phyloP scores from a whole-genome alignment of 139 green algal genomes.

The Closterium sp. region DNA sequence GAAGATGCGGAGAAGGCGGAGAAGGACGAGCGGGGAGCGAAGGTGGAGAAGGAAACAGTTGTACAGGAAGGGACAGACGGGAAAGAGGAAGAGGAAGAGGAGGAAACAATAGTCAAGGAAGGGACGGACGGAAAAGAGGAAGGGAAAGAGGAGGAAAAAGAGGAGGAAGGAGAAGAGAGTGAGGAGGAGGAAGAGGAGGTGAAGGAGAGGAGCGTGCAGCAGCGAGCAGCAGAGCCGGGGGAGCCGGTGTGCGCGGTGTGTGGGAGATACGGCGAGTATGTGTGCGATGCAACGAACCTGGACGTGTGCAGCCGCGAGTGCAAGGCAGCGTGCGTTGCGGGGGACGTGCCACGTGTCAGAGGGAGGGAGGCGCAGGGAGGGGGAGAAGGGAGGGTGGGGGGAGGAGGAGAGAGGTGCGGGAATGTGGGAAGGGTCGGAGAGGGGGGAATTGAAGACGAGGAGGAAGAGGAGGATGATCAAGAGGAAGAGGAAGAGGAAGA shows the following conservation, averaged over 20 bases:
- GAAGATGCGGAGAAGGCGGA: background rate
- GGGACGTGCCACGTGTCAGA: background rate
- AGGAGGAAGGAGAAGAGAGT: background rate
- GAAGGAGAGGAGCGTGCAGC: constrained; percentile 1
- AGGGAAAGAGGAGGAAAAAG: too few species aligned
- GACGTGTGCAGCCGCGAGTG: constrained; percentile 44
- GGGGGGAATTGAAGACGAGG: background rate
- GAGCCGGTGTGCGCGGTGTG: constrained; percentile 32
- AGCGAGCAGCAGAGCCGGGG: constrained; percentile 17
- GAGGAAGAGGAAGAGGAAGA: background rate
- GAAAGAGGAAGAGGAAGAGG: background rate
- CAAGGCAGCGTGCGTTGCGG: constrained; percentile 8
- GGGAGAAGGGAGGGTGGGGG: background rate
- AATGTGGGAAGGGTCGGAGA: background rate
- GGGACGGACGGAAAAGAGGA: too few species aligned
- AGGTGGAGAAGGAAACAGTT: background rate
- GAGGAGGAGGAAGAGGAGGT: background rate
- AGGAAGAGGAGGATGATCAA: background rate
- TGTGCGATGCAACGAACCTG: constrained; percentile 34
- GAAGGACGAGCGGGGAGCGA: background rate
- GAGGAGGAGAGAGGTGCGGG: background rate
- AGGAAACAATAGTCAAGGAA: background rate
- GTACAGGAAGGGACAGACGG: background rate
- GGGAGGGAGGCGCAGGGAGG: background rate
- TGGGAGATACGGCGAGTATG: constrained; percentile 26